phyloP scores from a whole-genome alignment of 192 early-diverging fungal genomes.

The Glomus cerebriforme region DNA sequence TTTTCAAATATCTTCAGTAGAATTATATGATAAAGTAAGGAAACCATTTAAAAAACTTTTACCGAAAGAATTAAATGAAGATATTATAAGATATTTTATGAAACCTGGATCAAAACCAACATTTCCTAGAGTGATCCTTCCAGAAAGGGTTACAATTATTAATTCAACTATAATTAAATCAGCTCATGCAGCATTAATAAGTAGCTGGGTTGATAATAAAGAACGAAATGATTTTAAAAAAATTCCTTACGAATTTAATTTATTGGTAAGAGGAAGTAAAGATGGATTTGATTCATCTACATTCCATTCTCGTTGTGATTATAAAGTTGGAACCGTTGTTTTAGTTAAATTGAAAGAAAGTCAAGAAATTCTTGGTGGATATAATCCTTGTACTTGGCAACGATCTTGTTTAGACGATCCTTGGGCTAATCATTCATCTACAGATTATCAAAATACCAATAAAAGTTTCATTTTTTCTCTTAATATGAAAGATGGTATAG shows the following conservation, averaged over 20 bases:
- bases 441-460: not conserved
- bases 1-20: not conserved
- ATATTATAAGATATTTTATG: not conserved
- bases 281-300: not conserved
- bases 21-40: not conserved
- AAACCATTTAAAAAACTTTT: not conserved
- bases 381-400: slow-evolving; percentile 28
- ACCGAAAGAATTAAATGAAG: slow-evolving; percentile 5
- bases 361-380: slow-evolving; percentile 17
- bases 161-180: slow-evolving; percentile 14
- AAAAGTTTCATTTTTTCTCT: slow-evolving; percentile 29
- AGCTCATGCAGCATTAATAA: slow-evolving; percentile 6
- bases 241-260: not conserved
- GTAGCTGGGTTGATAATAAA: not conserved
- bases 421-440: not conserved
- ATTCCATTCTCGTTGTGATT: not conserved
- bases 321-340: not conserved
- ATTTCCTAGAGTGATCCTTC: not conserved
- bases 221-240: not conserved
- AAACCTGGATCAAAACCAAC: slow-evolving; percentile 2
- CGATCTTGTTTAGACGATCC: not conserved
- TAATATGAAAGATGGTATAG: not conserved
- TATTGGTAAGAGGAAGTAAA: not conserved
- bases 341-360: not conserved
- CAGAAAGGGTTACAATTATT: not conserved